Evolutionary conservation across 345 rosid genomes (phyloP).

Genomic region (Syzygium aromaticum): DNA sequence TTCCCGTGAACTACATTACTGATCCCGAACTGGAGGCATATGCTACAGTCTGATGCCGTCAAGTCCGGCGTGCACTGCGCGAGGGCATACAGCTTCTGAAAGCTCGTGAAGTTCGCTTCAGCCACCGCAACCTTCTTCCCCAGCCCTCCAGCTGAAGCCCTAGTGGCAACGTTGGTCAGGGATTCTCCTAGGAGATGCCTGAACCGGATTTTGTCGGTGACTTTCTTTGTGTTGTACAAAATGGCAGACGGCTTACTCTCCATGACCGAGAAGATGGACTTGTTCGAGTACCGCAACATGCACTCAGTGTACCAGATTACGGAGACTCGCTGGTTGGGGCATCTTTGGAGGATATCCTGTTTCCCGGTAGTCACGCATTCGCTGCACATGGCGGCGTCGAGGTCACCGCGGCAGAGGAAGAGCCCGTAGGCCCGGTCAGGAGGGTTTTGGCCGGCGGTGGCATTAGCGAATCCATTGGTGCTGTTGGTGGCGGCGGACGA

Average conservation of each 20-base stretch:
- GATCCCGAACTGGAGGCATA: too few species aligned
- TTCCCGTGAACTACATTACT: too few species aligned
- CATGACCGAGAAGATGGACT: background rate
- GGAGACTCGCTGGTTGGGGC: background rate
- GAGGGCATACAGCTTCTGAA: too few species aligned
- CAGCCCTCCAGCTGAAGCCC: too few species aligned
- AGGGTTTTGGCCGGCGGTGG: background rate
- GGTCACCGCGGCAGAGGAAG: background rate
- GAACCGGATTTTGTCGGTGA: background rate
- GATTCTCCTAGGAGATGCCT: too few species aligned
- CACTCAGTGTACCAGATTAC: background rate
- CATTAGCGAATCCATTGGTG: background rate
- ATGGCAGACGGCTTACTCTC: background rate
- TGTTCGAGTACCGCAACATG: background rate
- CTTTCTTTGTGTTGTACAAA: background rate
- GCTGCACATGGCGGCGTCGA: background rate
- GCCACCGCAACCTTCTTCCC: too few species aligned
- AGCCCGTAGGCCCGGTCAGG: background rate
- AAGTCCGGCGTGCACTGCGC: too few species aligned
- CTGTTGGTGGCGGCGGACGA: background rate
- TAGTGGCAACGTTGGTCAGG: too few species aligned
- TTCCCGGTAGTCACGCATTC: background rate
- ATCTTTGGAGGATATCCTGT: background rate
- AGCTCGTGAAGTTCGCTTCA: too few species aligned
- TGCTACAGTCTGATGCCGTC: too few species aligned